Evolutionary conservation across 2,329 filamentous ascomycete species (phyloP).

Genomic region (Aspergillus ochraceoroseus): DNA sequence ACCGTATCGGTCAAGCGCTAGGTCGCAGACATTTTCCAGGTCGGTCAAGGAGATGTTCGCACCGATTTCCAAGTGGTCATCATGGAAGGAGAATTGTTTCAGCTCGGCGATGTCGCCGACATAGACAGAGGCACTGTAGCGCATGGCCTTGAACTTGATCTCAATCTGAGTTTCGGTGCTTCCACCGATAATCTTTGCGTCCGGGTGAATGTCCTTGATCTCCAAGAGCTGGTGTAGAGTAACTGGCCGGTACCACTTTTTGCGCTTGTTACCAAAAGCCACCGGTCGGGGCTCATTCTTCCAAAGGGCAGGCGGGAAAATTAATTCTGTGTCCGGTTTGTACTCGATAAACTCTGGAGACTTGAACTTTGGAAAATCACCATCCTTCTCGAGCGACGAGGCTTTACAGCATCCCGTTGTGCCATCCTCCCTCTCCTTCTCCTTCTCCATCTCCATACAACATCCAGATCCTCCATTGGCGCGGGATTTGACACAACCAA

Average conservation of each 20-base stretch:
- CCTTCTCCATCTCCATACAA: conserved; percentile 71
- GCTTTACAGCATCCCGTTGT: conserved; percentile 65
- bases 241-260: conserved; percentile 87
- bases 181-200: conserved; percentile 89
- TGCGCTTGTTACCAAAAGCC: conserved; percentile 88
- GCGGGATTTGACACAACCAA: conserved; percentile 54
- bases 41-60: conserved; percentile 92
- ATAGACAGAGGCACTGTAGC: conserved; percentile 84
- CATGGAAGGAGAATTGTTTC: conserved; percentile 70
- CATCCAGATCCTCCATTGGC: conserved; percentile 61
- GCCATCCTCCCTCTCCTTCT: conserved; percentile 53
- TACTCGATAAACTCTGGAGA: conserved; percentile 92
- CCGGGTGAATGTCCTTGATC: conserved; percentile 80
- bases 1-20: conserved; percentile 77
- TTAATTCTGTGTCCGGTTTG: conserved; percentile 86
- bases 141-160: conserved; percentile 93
- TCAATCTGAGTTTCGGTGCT: conserved; percentile 98
- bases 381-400: conserved; percentile 44
- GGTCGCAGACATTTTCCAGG: conserved; percentile 74
- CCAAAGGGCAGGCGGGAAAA: conserved; percentile 80
- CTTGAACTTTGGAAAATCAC: conserved; percentile 58
- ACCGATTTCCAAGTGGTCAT: conserved; percentile 82
- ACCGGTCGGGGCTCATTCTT: conserved; percentile 78
- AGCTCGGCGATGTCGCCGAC: conserved; percentile 91
- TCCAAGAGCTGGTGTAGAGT: conserved; percentile 82